Base-by-base conservation (phyloP, 148 eudicot species). In the Heliosperma pusillum region DNA sequence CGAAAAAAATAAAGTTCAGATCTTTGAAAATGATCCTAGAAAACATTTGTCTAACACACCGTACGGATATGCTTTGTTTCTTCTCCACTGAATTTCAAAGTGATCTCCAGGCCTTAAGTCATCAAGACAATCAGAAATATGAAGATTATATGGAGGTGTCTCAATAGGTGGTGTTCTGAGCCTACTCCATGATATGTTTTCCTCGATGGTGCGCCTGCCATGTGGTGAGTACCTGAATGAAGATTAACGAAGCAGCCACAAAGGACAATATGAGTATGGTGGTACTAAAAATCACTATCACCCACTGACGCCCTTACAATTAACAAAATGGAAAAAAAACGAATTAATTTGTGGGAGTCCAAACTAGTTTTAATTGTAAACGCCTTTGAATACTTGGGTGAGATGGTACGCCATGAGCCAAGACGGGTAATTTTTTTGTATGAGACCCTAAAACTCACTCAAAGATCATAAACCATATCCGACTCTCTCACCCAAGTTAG, bases 81-180 rank as follows among this genome's bases (percentile, higher is more conserved):
- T 84, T 82, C 98, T 91, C 98, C 98, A 94, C 72, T 94, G 98
- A 57, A 91, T 89, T 78, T 94, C 98, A 64, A 94, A 79, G 77
- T 94, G 97, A 86, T 94, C 89, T 40, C 86, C 91, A 1, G 97
- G 97, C 74, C 75, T 81, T 63, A 94, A 86, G 72, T 94, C 89
- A 74, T 83, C 69, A n/a, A 93, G 78, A 76, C 95, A 88, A 72
- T 86, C 80, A 60, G 95, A 88, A 56, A 76, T 76, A 81, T 89
- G 89, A 85, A 91, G 95, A 74, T 70, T 85, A 80, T 82, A 74
- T 16, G 95, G 81, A 72, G 91, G 86, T 61, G 86, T 86, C 71
- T 91, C 87, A 42, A 91, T 77, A 53, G 86, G 85, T 7, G 98
- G 91, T 76, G 91, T 83, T 83, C 97, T 81, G 72, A 94, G 73